Evolutionary conservation across 495 filamentous ascomycete genomes (phyloP), one percentile per base, ranked within the genome.

Genomic region (Penicillium verhagenii): DNA sequence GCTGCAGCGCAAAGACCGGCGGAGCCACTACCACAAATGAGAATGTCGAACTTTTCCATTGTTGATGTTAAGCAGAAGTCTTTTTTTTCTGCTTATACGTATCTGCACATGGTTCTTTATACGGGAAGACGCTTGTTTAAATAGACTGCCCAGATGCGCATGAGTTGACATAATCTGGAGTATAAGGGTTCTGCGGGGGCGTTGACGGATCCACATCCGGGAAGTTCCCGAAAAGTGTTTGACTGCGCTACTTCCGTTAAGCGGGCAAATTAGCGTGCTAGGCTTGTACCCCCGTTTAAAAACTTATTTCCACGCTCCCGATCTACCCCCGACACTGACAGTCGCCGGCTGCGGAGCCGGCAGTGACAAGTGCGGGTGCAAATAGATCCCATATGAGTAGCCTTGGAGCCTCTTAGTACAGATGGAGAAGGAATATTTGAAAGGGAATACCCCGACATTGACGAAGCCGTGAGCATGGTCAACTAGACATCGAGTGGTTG

Each of bases 11-110:
- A 83, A 54, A 89, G 78, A 21, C 87, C 87, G 13, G 87, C 87
- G 2, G 86, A 88, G 13, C 87, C 86, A 52, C 77, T 81, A 56
- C 87, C 86, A 49, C 78, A 74, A 54, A 91, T 87, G 4, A 91
- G 65, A 31, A 90, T 82, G 54, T 72, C 71, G 48, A 69, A 50
- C 60, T 70, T 68, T 42, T 71, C 59, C 68, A 70, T 71, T 24
- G 3, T 14, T 33, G 4, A 9, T 33, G 24, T 24, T 8, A 13
- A 35, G 33, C 10, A 0, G 2, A n/a, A n/a, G n/a, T n/a, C n/a
- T n/a, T n/a, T n/a, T 2, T 6, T n/a, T 5, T 35, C 33, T 4
- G 13, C 4, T 16, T 35, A 3, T 16, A n/a, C n/a, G n/a, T 16
- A 2, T 6, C 4, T n/a, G 33, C 33, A 35, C 14, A 3, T n/a